Conservation (phyloP, 2,329 filamentous ascomycete genomes). For the Neonectria sp. region DNA sequence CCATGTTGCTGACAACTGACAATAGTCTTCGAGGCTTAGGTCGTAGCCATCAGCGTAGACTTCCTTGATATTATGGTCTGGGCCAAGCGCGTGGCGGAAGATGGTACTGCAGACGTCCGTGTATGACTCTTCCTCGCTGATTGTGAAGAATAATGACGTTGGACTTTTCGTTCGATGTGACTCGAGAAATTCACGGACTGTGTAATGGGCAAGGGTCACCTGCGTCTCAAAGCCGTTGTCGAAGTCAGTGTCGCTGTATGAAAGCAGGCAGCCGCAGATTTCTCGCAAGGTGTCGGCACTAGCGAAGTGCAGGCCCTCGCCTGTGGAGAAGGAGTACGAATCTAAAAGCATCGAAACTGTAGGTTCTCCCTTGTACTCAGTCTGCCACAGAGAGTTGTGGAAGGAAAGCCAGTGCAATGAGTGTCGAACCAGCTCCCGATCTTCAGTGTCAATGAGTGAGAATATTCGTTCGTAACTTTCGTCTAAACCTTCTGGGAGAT, state of each 20-base stretch:
- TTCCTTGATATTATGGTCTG: neutral
- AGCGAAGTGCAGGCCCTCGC: neutral
- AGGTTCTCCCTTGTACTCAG: no score
- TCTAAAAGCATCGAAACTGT: neutral
- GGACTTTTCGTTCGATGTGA: neutral
- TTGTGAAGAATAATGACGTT: neutral
- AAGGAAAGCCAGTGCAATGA: slow-evolving; percentile 6
- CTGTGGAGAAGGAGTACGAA: neutral
- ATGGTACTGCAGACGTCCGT: neutral
- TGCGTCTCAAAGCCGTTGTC: neutral
- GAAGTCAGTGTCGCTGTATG: neutral
- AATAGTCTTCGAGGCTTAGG: neutral
- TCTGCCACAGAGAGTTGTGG: neutral
- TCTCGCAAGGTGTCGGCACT: slow-evolving; percentile 1
- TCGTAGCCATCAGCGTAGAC: neutral
- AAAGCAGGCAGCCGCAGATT: slow-evolving; percentile 9
- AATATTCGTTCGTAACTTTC: slow-evolving; percentile 19
- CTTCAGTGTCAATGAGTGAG: neutral
- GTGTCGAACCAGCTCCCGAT: slow-evolving; percentile 9
- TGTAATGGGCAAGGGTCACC: slow-evolving; percentile 10
- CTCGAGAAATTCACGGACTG: slow-evolving; percentile 14
- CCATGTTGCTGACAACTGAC: neutral
- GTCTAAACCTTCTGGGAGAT: slow-evolving; percentile 4
- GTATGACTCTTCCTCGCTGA: neutral
- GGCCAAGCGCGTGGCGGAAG: neutral